phyloP scores from a whole-genome alignment of 2,329 filamentous ascomycete species.

The Fusarium citri region DNA sequence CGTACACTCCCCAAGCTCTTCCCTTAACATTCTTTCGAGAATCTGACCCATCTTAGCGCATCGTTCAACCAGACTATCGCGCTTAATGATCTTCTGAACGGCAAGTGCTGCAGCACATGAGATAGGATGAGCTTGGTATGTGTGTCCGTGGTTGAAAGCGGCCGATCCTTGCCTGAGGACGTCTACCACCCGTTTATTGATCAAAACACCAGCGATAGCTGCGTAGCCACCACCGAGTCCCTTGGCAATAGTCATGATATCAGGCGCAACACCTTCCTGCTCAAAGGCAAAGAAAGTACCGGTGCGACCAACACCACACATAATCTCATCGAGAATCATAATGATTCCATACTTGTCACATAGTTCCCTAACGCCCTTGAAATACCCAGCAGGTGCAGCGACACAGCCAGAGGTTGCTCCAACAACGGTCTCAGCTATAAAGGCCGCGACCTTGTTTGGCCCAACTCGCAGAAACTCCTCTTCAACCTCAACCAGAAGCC shows the following conservation, averaged over 20 bases:
- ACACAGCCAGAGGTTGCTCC: constrained; percentile 59
- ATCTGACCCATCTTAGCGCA: constrained; percentile 63
- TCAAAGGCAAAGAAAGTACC: constrained; percentile 70
- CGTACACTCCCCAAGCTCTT: neutral
- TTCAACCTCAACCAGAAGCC: neutral
- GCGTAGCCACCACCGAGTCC: constrained; percentile 64
- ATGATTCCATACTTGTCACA: constrained; percentile 67
- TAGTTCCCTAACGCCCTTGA: constrained; percentile 48
- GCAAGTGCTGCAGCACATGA: constrained; percentile 71
- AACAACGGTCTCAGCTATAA: constrained; percentile 71
- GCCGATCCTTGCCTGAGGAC: constrained; percentile 52
- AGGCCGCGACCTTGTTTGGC: constrained; percentile 52
- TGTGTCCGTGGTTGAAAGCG: constrained; percentile 66
- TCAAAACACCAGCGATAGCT: constrained; percentile 70
- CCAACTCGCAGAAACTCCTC: constrained; percentile 8
- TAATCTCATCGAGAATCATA: constrained; percentile 70
- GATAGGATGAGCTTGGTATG: constrained; percentile 70
- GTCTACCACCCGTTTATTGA: constrained; percentile 63
- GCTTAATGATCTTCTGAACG: constrained; percentile 68
- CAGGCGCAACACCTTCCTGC: constrained; percentile 46
- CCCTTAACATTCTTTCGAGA: neutral
- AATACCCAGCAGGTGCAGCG: constrained; percentile 23
- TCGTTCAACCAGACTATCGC: constrained; percentile 69
- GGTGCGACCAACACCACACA: constrained; percentile 67
- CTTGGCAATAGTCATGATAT: constrained; percentile 55